Evolutionary conservation across 2,329 filamentous ascomycete genomes (phyloP).

Genomic region (Sporothrix humicola): DNA sequence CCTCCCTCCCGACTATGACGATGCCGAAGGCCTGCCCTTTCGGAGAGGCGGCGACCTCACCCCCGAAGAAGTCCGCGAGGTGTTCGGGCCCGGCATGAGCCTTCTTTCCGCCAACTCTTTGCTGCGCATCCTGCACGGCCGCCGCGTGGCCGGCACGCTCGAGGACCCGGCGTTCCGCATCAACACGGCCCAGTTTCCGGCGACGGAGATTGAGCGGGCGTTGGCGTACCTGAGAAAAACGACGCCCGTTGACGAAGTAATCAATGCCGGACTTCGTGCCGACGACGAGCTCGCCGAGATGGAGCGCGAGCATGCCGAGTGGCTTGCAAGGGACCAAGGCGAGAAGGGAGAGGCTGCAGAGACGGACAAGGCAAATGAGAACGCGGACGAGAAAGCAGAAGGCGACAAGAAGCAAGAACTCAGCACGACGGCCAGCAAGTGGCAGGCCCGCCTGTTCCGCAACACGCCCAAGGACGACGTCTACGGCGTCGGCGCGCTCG

Average conservation of each 20-base stretch:
- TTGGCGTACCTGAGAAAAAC: constrained; percentile 61
- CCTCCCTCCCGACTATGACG: constrained; percentile 62
- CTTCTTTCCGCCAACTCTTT: constrained; percentile 57
- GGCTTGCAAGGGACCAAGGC: constrained; percentile 37
- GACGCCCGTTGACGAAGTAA: constrained; percentile 63
- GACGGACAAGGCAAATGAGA: constrained; percentile 27
- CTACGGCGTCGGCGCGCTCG: constrained; percentile 63
- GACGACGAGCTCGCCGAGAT: constrained; percentile 65
- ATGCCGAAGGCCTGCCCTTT: constrained; percentile 62
- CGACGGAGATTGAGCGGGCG: constrained; percentile 52
- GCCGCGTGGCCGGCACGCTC: constrained; percentile 67
- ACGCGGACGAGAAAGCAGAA: background rate
- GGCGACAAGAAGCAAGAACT: background rate
- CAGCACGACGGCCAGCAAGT: constrained; percentile 33
- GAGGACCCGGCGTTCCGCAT: constrained; percentile 60
- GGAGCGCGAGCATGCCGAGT: constrained; percentile 47
- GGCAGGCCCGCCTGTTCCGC: constrained; percentile 40
- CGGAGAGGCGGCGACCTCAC: constrained; percentile 54
- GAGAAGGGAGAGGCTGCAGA: constrained; percentile 37
- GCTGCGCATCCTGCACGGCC: constrained; percentile 65
- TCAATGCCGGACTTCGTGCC: constrained; percentile 65
- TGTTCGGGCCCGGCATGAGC: constrained; percentile 59
- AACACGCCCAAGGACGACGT: constrained; percentile 50
- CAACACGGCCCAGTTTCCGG: constrained; percentile 55
- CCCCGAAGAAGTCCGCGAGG: constrained; percentile 51